Conservation (phyloP, 495 filamentous ascomycete species). For the Parathielavia hyrcaniae region DNA sequence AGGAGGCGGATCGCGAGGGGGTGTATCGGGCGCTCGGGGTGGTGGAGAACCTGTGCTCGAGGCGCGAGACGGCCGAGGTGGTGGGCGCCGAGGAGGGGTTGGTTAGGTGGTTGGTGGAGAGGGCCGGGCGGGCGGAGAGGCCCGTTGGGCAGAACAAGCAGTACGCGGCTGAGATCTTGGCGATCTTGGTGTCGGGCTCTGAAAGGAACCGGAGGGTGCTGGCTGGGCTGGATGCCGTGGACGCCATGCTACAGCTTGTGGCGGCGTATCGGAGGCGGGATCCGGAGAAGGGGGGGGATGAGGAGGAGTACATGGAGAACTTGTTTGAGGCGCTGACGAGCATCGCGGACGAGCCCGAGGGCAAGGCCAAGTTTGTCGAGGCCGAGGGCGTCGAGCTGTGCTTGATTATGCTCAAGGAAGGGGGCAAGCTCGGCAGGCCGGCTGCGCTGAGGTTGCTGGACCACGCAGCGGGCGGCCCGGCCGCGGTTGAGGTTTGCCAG, state of each 20-base stretch:
- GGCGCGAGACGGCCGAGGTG: slow-evolving; percentile 54
- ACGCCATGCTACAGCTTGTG: slow-evolving; percentile 74
- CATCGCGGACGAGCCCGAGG: slow-evolving; percentile 64
- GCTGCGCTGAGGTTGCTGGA: slow-evolving; percentile 75
- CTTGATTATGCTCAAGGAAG: slow-evolving; percentile 62
- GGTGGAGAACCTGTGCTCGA: slow-evolving; percentile 77
- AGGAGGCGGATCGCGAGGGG: slow-evolving; percentile 72
- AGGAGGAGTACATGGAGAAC: slow-evolving; percentile 93
- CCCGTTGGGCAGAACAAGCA: slow-evolving; percentile 79
- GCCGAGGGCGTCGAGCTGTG: slow-evolving; percentile 89
- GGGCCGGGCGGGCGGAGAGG: slow-evolving; percentile 40
- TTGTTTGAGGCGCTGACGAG: slow-evolving; percentile 79
- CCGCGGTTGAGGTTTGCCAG: slow-evolving; percentile 55
- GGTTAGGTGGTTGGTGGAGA: slow-evolving; percentile 67
- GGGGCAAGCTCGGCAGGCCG: slow-evolving; percentile 63
- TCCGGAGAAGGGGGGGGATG: slow-evolving; percentile 76
- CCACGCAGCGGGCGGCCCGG: slow-evolving; percentile 63
- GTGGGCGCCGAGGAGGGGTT: slow-evolving; percentile 62
- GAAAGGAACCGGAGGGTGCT: slow-evolving; percentile 65
- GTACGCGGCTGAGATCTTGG: slow-evolving; percentile 85
- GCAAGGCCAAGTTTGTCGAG: slow-evolving; percentile 78
- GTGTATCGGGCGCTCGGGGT: slow-evolving; percentile 82
- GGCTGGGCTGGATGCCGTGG: slow-evolving; percentile 63
- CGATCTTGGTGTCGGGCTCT: slow-evolving; percentile 59
- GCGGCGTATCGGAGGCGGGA: slow-evolving; percentile 86